Base-by-base conservation (phyloP, 805 yeast genomes). In the Nakazawaea ernobii region DNA sequence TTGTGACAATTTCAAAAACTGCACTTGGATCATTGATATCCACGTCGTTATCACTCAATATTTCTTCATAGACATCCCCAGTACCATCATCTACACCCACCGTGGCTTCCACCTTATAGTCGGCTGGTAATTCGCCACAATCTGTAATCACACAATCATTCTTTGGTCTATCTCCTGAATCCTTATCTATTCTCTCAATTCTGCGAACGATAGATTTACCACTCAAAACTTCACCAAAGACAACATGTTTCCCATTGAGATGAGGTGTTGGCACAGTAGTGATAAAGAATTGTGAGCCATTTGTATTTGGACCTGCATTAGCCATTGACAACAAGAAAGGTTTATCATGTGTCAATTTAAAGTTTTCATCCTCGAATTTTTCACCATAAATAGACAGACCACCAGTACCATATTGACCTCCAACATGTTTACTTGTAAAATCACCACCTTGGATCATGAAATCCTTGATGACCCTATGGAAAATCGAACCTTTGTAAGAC, bases 361-460 rank as follows among this genome's bases (percentile, higher is more conserved):
- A 92, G 66, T 84, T 85, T 66, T 92, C 99, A 63, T 92, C 99
- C 60, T 87, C 96, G 56, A 86, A 86, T 61, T 84, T 84, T 55
- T 84, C 91, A 27, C 94, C 94, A 59, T 86, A 86, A 52, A 86
- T 86, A 33, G 88, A 81, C 61, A 82, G 88, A 46, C 94, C 94
- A 38, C 94, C 94, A 10, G 90, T 82, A 35, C 90, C 90, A 20
- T 40, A 46, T 14, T 35, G 45, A 55, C 81, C 69, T 46, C 75
- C 77, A 35, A 64, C 61, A 24, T 48, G 43, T 17, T 42, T 42
- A 43, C 63, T 67, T n/a, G 88, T 83, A 67, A 89, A 90, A 62
- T 90, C 97, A 56, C 97, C 97, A 63, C 96, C 96, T 70, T 90
- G 97, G 57, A 87, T 77, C 97, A 90, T 90, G 60, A 90, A 90